A percentile compares a stretch with the other conserved stretches of the same genome.
Conservation (phyloP, 129 eudicot genomes). For the Flaveria brownii region DNA sequence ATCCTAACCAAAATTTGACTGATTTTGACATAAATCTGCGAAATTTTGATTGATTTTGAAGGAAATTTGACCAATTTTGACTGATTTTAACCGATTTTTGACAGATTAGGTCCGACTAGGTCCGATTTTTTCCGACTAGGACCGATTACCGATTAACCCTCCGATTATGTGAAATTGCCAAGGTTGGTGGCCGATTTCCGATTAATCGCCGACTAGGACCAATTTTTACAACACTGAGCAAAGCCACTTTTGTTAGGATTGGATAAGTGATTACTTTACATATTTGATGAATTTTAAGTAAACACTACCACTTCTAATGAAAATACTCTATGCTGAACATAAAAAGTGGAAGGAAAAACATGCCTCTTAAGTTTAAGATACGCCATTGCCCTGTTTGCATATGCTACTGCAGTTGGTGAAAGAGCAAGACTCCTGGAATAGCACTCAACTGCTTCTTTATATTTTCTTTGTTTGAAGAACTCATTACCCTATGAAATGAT, state of each 20-base stretch:
- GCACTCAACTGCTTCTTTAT: slow-evolving; percentile 87
- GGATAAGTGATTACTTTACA: neutral
- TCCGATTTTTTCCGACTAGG: no score
- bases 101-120: no score
- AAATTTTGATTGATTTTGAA: no score
- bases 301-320: neutral
- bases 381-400: slow-evolving; percentile 99
- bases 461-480: slow-evolving; percentile 83
- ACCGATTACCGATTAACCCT: no score
- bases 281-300: neutral
- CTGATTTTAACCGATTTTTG: no score
- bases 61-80: no score
- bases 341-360: slow-evolving; percentile 13
- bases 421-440: slow-evolving; percentile 94
- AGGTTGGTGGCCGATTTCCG: no score
- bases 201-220: no score
- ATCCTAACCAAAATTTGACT: no score
- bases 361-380: slow-evolving; percentile 82
- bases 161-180: no score
- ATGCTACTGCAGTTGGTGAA: slow-evolving; percentile 94
- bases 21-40: no score
- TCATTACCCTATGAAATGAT: slow-evolving; percentile 68
- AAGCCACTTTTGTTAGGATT: neutral
- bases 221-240: no score
- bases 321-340: neutral